These are phyloP conservation scores for Pythium monospermum DNA, from an alignment of 352 stramenopile genomes.

Conservation along the genomic window DNA sequence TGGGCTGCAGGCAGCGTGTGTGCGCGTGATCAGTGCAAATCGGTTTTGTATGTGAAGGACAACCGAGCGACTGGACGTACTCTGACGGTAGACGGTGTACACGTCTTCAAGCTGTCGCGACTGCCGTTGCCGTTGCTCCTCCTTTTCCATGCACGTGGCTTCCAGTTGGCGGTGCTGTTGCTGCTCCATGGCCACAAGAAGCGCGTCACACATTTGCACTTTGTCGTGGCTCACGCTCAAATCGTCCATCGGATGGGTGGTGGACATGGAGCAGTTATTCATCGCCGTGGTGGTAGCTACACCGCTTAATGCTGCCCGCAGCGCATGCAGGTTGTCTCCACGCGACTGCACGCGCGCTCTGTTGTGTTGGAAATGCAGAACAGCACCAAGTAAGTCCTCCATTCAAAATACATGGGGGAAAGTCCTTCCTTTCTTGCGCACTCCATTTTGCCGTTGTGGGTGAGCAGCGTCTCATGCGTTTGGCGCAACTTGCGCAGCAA, in stretches of 20 bases:
- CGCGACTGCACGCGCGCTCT: background rate
- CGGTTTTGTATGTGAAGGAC: too few species aligned
- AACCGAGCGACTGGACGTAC: too few species aligned
- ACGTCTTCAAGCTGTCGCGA: too few species aligned
- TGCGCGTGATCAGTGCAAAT: background rate
- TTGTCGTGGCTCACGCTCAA: too few species aligned
- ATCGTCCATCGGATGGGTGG: too few species aligned
- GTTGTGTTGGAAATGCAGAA: background rate
- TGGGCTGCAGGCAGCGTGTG: background rate
- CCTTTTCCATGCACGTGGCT: background rate
- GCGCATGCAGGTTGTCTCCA: background rate
- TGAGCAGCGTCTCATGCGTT: conserved; percentile 35
- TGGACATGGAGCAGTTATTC: too few species aligned
- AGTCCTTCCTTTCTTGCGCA: too few species aligned
- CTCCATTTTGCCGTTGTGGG: conserved; percentile 28
- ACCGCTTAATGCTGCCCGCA: background rate
- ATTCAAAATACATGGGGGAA: too few species aligned
- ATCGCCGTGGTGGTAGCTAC: too few species aligned
- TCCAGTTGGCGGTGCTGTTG: background rate
- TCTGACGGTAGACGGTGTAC: too few species aligned
- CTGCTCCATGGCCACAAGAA: background rate
- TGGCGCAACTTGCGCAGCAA: conserved; percentile 30
- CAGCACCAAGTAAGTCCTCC: background rate
- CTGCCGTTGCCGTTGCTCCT: background rate
- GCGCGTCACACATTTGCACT: background rate